These are phyloP conservation scores for Marasmius sp. DNA, from an alignment of 1,284 basidiomycete genomes.

Conservation along the genomic window DNA sequence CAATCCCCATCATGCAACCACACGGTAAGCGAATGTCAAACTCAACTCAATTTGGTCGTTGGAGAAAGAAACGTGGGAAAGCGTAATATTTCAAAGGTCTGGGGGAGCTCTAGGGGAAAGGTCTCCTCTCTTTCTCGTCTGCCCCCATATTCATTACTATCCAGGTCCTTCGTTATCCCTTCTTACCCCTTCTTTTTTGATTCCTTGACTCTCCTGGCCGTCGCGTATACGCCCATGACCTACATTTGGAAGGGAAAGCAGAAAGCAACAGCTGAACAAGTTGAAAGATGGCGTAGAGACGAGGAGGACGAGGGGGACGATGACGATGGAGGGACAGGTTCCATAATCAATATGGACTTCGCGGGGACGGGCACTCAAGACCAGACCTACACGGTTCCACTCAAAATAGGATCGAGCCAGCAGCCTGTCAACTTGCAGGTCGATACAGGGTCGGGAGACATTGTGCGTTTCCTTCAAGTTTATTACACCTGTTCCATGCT, in stretches of 20 bases:
- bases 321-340: background rate
- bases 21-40: too few relatives aligned
- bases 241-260: background rate
- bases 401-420: conserved; percentile 45
- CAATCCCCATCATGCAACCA: too few relatives aligned
- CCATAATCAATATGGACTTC: background rate
- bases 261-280: background rate
- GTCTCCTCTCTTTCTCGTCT: background rate
- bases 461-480: conserved; percentile 42
- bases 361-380: background rate
- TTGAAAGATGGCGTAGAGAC: conserved; percentile 1
- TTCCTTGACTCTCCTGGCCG: background rate
- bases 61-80: background rate
- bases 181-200: background rate
- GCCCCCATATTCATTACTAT: background rate
- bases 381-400: conserved; percentile 53
- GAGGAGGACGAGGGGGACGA: background rate
- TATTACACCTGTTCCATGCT: conserved; percentile 1
- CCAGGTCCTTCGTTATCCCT: background rate
- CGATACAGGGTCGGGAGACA: conserved; percentile 76
- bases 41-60: too few relatives aligned
- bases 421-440: conserved; percentile 63
- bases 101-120: background rate
- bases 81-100: background rate
- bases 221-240: background rate